Conservation (phyloP, 2,329 filamentous ascomycete genomes). For the Drechslerella coelobrocha region DNA sequence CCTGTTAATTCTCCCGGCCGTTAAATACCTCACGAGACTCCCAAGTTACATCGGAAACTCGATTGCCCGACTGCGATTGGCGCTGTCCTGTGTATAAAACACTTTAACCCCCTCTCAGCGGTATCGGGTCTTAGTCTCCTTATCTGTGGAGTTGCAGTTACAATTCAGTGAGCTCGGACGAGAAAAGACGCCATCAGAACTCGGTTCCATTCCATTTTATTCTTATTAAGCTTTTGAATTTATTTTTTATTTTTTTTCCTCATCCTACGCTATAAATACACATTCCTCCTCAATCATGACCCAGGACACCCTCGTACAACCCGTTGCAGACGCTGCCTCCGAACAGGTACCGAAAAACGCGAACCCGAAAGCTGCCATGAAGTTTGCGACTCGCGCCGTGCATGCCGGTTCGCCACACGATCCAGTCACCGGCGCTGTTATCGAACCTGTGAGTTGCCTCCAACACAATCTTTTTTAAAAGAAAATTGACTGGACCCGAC, state of each 20-base stretch:
- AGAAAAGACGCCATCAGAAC: slow-evolving; percentile 11
- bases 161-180: slow-evolving; percentile 9
- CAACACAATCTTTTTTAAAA: slow-evolving; percentile 9
- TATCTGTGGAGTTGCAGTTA: slow-evolving; percentile 18
- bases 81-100: too few relatives aligned
- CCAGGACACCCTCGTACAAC: slow-evolving; percentile 18
- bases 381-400: slow-evolving; percentile 91
- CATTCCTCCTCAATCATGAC: slow-evolving; percentile 19
- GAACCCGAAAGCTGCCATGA: slow-evolving; percentile 72
- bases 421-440: slow-evolving; percentile 89
- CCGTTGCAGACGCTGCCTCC: not conserved
- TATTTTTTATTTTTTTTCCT: not conserved
- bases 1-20: too few relatives aligned
- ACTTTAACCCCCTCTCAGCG: too few relatives aligned
- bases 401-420: slow-evolving; percentile 93
- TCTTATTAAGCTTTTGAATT: not conserved
- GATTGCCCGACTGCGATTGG: too few relatives aligned
- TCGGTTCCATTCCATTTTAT: slow-evolving; percentile 3
- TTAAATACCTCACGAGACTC: too few relatives aligned
- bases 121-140: too few relatives aligned
- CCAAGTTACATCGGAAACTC: too few relatives aligned
- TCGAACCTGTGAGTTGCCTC: slow-evolving; percentile 71
- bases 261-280: slow-evolving; percentile 1
- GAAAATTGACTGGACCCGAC: slow-evolving; percentile 11
- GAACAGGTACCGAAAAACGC: slow-evolving; percentile 59